phyloP scores from a whole-genome alignment of 352 stramenopile genomes.

The Saprolegnia parasitica region DNA sequence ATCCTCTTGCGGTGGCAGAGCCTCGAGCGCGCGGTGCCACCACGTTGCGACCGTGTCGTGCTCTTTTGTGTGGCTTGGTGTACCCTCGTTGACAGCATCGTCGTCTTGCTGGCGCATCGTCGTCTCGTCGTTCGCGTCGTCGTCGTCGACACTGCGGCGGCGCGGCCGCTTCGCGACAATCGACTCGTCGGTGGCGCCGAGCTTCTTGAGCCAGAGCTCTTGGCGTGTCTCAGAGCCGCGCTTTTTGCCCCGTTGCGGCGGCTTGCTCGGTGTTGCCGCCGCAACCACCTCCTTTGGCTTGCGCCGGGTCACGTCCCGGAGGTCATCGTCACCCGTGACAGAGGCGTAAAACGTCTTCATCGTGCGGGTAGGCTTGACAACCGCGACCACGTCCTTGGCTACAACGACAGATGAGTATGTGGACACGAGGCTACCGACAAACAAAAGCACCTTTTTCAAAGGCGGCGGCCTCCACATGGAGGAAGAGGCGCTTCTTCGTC shows the following conservation, averaged over 20 bases:
- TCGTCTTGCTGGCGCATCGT: neutral
- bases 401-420: no score
- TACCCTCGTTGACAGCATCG: neutral
- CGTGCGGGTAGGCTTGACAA: constrained; percentile 54
- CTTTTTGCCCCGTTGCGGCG: neutral
- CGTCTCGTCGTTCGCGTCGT: constrained; percentile 5
- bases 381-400: constrained; percentile 68
- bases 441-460: constrained; percentile 30
- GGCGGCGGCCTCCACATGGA: constrained; percentile 21
- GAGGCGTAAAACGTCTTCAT: constrained; percentile 70
- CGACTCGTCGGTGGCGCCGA: neutral
- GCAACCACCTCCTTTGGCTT: constrained; percentile 3
- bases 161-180: neutral
- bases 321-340: constrained; percentile 45
- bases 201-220: neutral
- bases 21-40: neutral
- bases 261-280: constrained; percentile 6
- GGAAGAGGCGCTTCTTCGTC: constrained; percentile 75
- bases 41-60: neutral
- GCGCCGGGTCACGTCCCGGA: constrained; percentile 49
- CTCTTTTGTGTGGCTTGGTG: no score
- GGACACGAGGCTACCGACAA: no score
- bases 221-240: neutral
- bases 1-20: neutral
- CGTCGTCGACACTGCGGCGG: neutral